Conservation (phyloP, 768 basidiomycete genomes). For the Dentipellis sp. region DNA sequence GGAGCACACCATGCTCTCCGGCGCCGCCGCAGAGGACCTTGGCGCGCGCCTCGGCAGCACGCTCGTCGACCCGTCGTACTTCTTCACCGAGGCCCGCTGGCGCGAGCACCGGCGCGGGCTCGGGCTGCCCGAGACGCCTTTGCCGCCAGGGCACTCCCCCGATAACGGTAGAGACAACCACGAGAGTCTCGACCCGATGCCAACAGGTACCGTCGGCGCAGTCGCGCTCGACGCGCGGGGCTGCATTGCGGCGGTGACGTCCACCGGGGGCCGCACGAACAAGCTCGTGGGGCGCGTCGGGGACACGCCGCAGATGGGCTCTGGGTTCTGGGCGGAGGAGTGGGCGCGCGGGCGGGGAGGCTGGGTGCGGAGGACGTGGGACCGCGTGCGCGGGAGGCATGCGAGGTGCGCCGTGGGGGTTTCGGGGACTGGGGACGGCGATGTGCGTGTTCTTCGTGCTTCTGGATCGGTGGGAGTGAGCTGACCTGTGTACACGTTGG, state of each 20-base stretch:
- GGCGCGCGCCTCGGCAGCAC: slow-evolving; percentile 31
- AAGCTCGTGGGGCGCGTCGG: slow-evolving; percentile 79
- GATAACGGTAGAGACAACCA: slow-evolving; percentile 14
- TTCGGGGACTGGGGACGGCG: slow-evolving; percentile 83
- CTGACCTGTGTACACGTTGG: background rate
- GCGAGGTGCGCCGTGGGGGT: slow-evolving; percentile 50
- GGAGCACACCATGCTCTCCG: slow-evolving; percentile 68
- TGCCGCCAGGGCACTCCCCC: slow-evolving; percentile 27
- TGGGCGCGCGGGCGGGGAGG: slow-evolving; percentile 36
- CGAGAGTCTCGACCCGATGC: slow-evolving; percentile 43
- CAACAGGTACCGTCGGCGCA: slow-evolving; percentile 78
- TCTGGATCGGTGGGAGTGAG: background rate
- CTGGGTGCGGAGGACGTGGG: slow-evolving; percentile 32
- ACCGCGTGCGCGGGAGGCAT: background rate
- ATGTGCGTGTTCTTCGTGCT: slow-evolving; percentile 36
- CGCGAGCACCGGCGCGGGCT: slow-evolving; percentile 65
- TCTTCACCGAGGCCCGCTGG: slow-evolving; percentile 71
- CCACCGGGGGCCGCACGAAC: slow-evolving; percentile 78
- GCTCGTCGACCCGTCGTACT: slow-evolving; percentile 68
- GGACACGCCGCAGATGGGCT: slow-evolving; percentile 71
- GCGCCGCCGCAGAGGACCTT: slow-evolving; percentile 49
- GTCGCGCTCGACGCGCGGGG: slow-evolving; percentile 71
- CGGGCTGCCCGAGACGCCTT: slow-evolving; percentile 60
- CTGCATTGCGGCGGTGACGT: slow-evolving; percentile 65
- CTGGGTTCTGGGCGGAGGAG: slow-evolving; percentile 81